Conservation (phyloP, 176 grass and related monocot species). For the Avena insularis region DNA sequence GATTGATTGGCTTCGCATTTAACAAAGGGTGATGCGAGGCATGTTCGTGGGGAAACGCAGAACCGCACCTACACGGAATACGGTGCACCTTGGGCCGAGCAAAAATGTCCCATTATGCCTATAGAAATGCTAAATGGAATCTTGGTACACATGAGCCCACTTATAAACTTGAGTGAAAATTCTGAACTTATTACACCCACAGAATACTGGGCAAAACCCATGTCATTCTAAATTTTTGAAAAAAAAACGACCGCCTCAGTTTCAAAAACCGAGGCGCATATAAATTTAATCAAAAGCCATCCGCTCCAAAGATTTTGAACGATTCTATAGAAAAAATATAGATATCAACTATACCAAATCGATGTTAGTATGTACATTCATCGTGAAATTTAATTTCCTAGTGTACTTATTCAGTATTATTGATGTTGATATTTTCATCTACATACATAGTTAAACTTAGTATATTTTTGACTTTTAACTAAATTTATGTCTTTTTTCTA, state of each 20-base stretch:
- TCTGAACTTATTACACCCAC: background rate
- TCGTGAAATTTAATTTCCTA: too few species aligned
- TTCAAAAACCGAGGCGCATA: too few species aligned
- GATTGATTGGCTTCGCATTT: conserved; percentile 9
- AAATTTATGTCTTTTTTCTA: too few species aligned
- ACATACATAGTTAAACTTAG: too few species aligned
- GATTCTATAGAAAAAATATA: background rate
- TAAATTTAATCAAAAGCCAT: too few species aligned
- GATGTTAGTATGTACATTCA: too few species aligned
- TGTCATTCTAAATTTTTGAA: too few species aligned
- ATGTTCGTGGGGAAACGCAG: conserved; percentile 56
- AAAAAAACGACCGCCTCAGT: too few species aligned
- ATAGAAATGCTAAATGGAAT: background rate
- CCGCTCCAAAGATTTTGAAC: background rate
- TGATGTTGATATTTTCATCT: too few species aligned
- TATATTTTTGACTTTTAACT: too few species aligned
- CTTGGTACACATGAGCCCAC: background rate
- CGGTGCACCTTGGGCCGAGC: conserved; percentile 44
- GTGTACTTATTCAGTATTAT: too few species aligned
- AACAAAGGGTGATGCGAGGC: conserved; percentile 35
- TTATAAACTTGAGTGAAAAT: background rate
- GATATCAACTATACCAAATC: background rate
- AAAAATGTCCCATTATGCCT: background rate
- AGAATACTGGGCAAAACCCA: too few species aligned
- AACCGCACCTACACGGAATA: conserved; percentile 48